These are phyloP conservation scores for Carex cristatella DNA, from an alignment of 176 grass and related monocot genomes.

Conservation along the genomic window DNA sequence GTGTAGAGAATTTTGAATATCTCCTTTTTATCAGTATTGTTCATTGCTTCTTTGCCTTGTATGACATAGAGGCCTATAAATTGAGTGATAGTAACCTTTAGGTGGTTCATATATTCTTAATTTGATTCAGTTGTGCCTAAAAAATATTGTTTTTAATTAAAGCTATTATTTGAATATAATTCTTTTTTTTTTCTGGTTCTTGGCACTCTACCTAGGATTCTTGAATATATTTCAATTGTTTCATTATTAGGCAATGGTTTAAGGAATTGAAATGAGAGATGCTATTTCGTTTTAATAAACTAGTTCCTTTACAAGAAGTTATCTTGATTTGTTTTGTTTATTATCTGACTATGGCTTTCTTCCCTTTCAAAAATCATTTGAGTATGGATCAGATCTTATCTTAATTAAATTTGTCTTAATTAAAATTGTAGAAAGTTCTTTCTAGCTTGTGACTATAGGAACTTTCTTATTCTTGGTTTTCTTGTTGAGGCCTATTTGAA, in stretches of 20 bases:
- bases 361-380: neutral
- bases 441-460: neutral
- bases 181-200: neutral
- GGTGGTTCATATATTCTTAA: neutral
- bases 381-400: neutral
- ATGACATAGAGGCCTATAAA: neutral
- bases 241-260: neutral
- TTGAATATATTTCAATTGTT: neutral
- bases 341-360: neutral
- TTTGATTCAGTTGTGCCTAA: constrained; percentile 13
- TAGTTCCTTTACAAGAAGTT: neutral
- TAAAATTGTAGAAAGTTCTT: neutral
- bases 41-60: neutral
- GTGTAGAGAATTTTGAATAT: neutral
- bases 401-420: neutral
- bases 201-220: neutral
- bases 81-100: neutral
- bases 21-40: neutral
- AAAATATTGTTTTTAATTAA: neutral
- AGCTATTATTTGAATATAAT: neutral
- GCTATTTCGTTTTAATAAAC: neutral
- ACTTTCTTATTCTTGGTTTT: neutral
- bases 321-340: neutral
- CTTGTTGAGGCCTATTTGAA: neutral
- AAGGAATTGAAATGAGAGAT: neutral